Base-by-base conservation (phyloP, 225 moss, liverwort and hornwort species). In the Antitrichia curtipendula region DNA sequence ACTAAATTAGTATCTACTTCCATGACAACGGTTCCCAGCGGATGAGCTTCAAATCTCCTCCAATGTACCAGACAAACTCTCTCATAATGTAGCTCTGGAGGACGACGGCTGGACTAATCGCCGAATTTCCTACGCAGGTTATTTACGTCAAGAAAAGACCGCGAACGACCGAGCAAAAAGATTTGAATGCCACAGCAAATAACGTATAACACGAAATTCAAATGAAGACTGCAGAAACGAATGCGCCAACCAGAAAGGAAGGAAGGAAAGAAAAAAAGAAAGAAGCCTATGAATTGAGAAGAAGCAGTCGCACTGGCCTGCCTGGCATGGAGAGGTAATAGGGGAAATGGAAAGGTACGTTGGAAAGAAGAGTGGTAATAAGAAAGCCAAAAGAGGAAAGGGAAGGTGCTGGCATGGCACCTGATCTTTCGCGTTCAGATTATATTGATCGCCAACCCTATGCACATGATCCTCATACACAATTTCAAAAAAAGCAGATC, bases 291-390 rank as follows among this genome's bases (percentile, higher is more conserved):
- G 82, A 63, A 82, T 57, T 87, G 43, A 41, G 52, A 84, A 76
- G 43, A 84, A 58, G 32, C 2, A 73, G 13, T 41, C 34, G 50
- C 9, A 2, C 5, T 53, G 64, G 70, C 40, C 28, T 63, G 50
- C 60, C 16, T 74, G 84, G 76, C 66, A 86, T 71, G 41, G 65
- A 88, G 58, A 80, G 86, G 79, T 50, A 66, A 75, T 83, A 81
- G 90, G 82, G 86, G 74, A 70, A 90, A 90, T 89, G 89, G 87
- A 92, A 92, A 92, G 89, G 90, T 85, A 85, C 74, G 75, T 78
- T 72, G 89, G 64, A 82, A 79, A 86, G 6, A 69, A 80, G 53
- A 82, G 72, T 77, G 43, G 62, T 61, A 80, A 24, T 82, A 69
- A 68, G 61, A 76, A 60, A 73, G 41, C 69, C 54, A 76, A 84